Evolutionary conservation across 441 rosid species (phyloP), one percentile per base, ranked within the genome.

Genomic region (Monsonia emarginata): DNA sequence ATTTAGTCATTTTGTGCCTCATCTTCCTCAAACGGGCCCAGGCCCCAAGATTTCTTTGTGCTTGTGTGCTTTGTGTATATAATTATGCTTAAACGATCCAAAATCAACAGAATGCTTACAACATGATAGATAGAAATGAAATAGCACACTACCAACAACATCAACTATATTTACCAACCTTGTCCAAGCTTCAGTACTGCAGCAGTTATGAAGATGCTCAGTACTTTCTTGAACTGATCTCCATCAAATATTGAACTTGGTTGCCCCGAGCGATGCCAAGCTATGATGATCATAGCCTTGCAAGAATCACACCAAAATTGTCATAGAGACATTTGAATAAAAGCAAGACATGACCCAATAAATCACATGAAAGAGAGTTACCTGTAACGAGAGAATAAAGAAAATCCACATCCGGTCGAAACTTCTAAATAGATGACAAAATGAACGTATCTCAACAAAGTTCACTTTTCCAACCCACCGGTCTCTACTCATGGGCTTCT

Each of bases 391-490:
- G 34, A 91, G 78, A 79, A 95, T 91, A 68, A 86, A 88, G 77
- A 95, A 95, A 74, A 91, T 86, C 99, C 99, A 95, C 99, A 95
- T 89, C 58, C 97, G 91, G 82, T 95, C 99, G 60, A 89, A 95
- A 83, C 97, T 95, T 79, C 99, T 88, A 73, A 95, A 95, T 67
- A 95, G 69, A 83, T 95, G 99, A 92, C 90, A 89, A 81, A 89
- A 95, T 31, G 97, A 80, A 60, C 99, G 95, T 70, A 95, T 91
- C 80, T 95, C 99, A 68, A 95, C 99, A 78, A 95, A 95, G 78
- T 95, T 91, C 73, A 86, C 97, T 78, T 95, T 95, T 63, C 97
- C 99, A 72, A 85, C 83, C 99, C 99, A 95, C 67, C 81, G 80
- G 78, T 89, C 89, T 72, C 66, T 77, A 56, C 52, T 71, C 61